These are phyloP conservation scores for Centaurea solstitialis DNA, from an alignment of 129 eudicot species.

Conservation along the genomic window DNA sequence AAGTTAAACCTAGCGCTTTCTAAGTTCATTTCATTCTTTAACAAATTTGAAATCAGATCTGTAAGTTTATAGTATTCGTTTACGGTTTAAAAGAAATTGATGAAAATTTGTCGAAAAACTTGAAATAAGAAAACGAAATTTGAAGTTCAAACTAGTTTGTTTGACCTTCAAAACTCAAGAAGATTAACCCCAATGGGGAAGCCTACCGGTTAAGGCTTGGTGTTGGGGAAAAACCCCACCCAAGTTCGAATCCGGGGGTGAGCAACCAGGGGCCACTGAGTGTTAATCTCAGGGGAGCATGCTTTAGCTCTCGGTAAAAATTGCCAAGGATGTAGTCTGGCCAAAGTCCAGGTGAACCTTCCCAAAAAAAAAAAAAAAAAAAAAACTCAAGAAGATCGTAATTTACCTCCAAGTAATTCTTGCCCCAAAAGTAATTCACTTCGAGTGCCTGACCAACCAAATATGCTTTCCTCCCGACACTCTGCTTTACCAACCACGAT, in stretches of 20 bases:
- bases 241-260: too few species aligned
- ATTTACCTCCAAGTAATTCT: constrained; percentile 82
- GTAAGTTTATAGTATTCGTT: neutral
- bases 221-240: too few species aligned
- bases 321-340: too few species aligned
- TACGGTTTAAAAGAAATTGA: neutral
- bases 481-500: constrained; percentile 94
- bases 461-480: constrained; percentile 94
- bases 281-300: too few species aligned
- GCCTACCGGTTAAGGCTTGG: too few species aligned
- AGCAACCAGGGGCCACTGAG: too few species aligned
- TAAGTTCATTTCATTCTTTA: neutral
- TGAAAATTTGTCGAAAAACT: neutral
- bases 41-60: neutral
- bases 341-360: too few species aligned
- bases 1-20: neutral
- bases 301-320: too few species aligned
- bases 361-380: too few species aligned
- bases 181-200: too few species aligned
- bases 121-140: neutral
- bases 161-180: constrained; percentile 17
- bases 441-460: constrained; percentile 88
- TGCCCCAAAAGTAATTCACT: constrained; percentile 62
- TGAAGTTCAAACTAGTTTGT: neutral
- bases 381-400: neutral